Conservation (phyloP, 2,329 filamentous ascomycete genomes). For the Aureobasidium sp. region DNA sequence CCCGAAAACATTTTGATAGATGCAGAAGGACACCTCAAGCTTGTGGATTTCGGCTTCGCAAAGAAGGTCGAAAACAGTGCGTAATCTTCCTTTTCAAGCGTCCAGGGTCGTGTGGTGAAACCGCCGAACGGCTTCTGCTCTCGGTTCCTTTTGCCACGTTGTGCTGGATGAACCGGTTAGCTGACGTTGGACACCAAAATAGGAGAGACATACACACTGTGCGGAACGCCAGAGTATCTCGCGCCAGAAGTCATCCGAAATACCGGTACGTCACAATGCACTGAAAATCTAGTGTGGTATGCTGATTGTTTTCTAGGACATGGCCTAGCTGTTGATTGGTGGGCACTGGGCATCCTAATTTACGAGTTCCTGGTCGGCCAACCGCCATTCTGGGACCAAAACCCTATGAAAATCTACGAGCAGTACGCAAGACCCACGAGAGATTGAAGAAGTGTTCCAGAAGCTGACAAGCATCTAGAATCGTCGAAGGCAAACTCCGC, state of each 20-base stretch:
- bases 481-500: slow-evolving; percentile 67
- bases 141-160: not conserved
- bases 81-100: not conserved
- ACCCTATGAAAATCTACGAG: slow-evolving; percentile 80
- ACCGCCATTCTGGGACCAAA: slow-evolving; percentile 80
- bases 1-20: slow-evolving; percentile 77
- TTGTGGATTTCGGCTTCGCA: slow-evolving; percentile 80
- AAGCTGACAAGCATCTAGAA: slow-evolving; percentile 41
- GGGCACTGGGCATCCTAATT: slow-evolving; percentile 75
- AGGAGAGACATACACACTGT: slow-evolving; percentile 73
- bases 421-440: slow-evolving; percentile 32
- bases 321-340: slow-evolving; percentile 72
- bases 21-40: slow-evolving; percentile 67
- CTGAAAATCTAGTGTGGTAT: not conserved
- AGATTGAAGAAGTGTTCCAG: not conserved
- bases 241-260: slow-evolving; percentile 79
- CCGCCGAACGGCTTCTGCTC: not conserved
- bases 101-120: not conserved
- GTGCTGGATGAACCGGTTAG: not conserved
- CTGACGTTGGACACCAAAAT: slow-evolving; percentile 2
- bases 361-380: slow-evolving; percentile 82
- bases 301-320: slow-evolving; percentile 37
- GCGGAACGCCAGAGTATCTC: slow-evolving; percentile 76
- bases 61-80: slow-evolving; percentile 61
- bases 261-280: slow-evolving; percentile 45